Evolutionary conservation across 192 early-diverging fungal species (phyloP).

Genomic region (Entophlyctis luteolus): DNA sequence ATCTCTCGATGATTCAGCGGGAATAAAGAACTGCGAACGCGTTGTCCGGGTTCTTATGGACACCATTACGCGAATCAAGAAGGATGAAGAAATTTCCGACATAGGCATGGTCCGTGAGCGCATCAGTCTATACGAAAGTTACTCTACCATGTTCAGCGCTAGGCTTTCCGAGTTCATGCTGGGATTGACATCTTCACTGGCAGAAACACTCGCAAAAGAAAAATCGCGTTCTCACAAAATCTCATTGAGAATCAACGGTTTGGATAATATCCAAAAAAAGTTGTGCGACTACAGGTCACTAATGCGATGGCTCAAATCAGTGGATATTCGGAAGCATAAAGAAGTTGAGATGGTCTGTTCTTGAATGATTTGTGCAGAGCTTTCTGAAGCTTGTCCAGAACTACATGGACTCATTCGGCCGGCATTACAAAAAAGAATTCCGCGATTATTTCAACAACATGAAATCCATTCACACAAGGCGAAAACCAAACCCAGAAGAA

Average conservation of each 20-base stretch:
- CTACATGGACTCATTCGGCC: slow-evolving; percentile 38
- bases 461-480: slow-evolving; percentile 24
- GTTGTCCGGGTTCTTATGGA: slow-evolving; percentile 23
- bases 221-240: slow-evolving; percentile 11
- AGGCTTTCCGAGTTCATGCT: slow-evolving; percentile 42
- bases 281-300: slow-evolving; percentile 42
- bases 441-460: slow-evolving; percentile 43
- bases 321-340: slow-evolving; percentile 51
- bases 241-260: slow-evolving; percentile 17
- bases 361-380: slow-evolving; percentile 3
- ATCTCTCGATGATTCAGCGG: slow-evolving; percentile 41
- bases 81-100: slow-evolving; percentile 22
- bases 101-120: slow-evolving; percentile 44
- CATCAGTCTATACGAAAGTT: slow-evolving; percentile 36
- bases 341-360: slow-evolving; percentile 50
- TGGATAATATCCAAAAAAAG: slow-evolving; percentile 48
- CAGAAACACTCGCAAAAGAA: slow-evolving; percentile 4
- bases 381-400: slow-evolving; percentile 12
- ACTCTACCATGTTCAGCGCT: slow-evolving; percentile 41
- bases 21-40: slow-evolving; percentile 45
- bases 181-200: background rate
- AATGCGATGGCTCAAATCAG: slow-evolving; percentile 51
- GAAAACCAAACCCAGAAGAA: slow-evolving; percentile 30
- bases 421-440: slow-evolving; percentile 43
- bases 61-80: background rate